Evolutionary conservation across 306 rosid species (phyloP).

Genomic region (Trifolium repens): DNA sequence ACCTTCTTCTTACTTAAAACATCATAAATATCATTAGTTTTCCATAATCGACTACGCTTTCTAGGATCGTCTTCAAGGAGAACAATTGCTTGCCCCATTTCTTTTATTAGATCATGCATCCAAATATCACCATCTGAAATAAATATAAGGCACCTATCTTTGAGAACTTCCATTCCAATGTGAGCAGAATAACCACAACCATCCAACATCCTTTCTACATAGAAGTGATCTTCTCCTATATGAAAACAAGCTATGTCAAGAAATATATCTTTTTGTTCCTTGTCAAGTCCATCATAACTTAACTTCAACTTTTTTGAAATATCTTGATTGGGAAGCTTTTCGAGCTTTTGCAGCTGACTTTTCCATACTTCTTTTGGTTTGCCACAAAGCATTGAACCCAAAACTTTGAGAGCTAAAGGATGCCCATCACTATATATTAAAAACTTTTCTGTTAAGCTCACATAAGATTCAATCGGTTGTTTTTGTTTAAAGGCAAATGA

Average conservation of each 20-base stretch:
- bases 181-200: constrained; percentile 14
- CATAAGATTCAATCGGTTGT: not conserved
- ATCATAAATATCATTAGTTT: constrained; percentile 1
- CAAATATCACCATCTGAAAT: not conserved
- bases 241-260: constrained; percentile 43
- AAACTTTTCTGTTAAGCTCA: not conserved
- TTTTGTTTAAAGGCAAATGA: not conserved
- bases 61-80: constrained; percentile 23
- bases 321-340: not conserved
- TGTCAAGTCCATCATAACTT: constrained; percentile 46
- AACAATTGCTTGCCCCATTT: constrained; percentile 47
- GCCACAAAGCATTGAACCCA: constrained; percentile 35
- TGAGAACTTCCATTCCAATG: constrained; percentile 28
- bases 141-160: constrained; percentile 34
- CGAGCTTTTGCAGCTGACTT: constrained; percentile 20
- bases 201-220: not conserved
- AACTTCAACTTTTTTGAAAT: constrained; percentile 8
- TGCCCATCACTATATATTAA: constrained; percentile 34
- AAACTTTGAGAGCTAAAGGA: constrained; percentile 48
- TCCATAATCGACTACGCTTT: constrained; percentile 46
- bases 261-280: constrained; percentile 27
- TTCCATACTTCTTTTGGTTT: constrained; percentile 41
- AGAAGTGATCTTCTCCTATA: not conserved
- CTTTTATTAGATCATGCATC: constrained; percentile 48
- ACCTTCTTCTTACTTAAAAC: constrained; percentile 42